These are phyloP conservation scores for Stephania japonica DNA, from an alignment of 164 flowering plant species.

Conservation along the genomic window DNA sequence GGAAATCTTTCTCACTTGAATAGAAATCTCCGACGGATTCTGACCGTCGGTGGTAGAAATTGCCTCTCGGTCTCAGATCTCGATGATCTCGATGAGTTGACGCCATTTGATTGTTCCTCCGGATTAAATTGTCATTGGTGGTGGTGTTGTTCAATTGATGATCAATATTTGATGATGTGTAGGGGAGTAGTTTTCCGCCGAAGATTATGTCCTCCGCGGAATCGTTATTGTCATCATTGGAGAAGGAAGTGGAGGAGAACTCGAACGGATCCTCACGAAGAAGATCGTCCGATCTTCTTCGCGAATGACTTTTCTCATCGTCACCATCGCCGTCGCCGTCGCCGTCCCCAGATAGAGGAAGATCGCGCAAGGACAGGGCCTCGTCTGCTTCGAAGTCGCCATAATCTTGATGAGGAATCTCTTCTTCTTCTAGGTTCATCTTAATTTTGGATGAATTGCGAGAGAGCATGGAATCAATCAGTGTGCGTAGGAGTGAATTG, in stretches of 20 bases:
- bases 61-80: too few species aligned
- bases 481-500: too few species aligned
- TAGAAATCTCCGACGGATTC: conserved; percentile 29
- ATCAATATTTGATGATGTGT: conserved; percentile 2
- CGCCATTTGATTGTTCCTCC: too few species aligned
- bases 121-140: neutral
- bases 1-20: conserved; percentile 10
- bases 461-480: too few species aligned
- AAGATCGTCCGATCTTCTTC: neutral
- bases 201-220: conserved; percentile 57
- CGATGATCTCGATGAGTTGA: too few species aligned
- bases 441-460: neutral
- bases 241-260: conserved; percentile 46
- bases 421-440: neutral
- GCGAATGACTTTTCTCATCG: neutral
- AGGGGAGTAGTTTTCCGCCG: conserved; percentile 50
- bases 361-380: conserved; percentile 26
- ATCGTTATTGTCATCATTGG: conserved; percentile 19
- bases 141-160: neutral
- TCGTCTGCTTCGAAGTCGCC: conserved; percentile 20
- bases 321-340: neutral
- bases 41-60: conserved; percentile 20
- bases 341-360: conserved; percentile 17
- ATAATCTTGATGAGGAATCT: neutral
- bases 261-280: conserved; percentile 41